Percentiles rank a stretch among this genome's conserved stretches.
Conservation (phyloP, 306 rosid genomes). For the Rubus idaeus region DNA sequence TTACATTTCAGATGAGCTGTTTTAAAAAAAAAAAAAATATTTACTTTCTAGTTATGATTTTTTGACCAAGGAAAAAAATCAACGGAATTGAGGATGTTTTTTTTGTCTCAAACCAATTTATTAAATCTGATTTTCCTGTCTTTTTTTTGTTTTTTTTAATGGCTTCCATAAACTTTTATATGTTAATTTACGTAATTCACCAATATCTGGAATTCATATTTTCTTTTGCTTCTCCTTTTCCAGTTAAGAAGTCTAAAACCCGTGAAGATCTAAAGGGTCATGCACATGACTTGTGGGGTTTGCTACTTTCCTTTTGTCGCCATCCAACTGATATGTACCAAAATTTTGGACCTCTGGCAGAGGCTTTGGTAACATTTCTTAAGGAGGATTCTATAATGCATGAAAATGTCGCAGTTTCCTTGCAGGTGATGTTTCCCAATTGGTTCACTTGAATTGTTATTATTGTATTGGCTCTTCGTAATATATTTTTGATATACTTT, state of each 20-base stretch:
- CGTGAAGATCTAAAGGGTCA: slow-evolving; percentile 56
- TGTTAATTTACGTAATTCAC: slow-evolving; percentile 5
- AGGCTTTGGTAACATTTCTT: slow-evolving; percentile 57
- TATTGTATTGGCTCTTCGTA: slow-evolving; percentile 11
- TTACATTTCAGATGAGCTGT: no score
- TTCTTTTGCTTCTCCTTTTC: slow-evolving; percentile 16
- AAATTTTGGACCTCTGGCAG: slow-evolving; percentile 46
- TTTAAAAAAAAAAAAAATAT: no score
- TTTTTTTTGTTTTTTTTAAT: not conserved
- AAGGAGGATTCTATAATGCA: slow-evolving; percentile 70
- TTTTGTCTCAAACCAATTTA: not conserved
- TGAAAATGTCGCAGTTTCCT: slow-evolving; percentile 59
- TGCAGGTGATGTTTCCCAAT: slow-evolving; percentile 54
- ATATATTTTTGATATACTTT: slow-evolving; percentile 22
- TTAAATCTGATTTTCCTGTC: not conserved
- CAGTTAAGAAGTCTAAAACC: slow-evolving; percentile 49
- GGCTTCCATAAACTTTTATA: slow-evolving; percentile 8
- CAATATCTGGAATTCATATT: slow-evolving; percentile 13
- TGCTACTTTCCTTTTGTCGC: slow-evolving; percentile 87
- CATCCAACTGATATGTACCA: slow-evolving; percentile 65
- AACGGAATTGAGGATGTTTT: not conserved
- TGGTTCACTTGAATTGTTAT: slow-evolving; percentile 1
- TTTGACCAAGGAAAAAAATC: not conserved
- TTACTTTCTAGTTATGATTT: not conserved
- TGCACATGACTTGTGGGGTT: slow-evolving; percentile 60